Evolutionary conservation across 1,139 yeast genomes (phyloP).

Genomic region (Kodamaea alishanica): DNA sequence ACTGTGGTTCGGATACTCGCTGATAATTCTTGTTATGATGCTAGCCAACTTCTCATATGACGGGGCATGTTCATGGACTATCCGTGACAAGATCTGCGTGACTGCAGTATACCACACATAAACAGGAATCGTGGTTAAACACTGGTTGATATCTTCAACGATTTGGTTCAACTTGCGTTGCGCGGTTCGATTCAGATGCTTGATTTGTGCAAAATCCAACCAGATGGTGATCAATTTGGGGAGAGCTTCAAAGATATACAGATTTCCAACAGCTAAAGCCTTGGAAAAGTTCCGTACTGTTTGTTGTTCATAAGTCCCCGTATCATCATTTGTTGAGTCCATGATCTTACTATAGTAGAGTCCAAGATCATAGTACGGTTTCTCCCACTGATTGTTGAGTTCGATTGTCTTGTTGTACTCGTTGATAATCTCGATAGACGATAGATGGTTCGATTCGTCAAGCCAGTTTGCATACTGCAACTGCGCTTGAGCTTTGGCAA

Average conservation of each 20-base stretch:
- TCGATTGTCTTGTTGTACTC: conserved; percentile 62
- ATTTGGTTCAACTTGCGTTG: conserved; percentile 43
- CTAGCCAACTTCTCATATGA: conserved; percentile 55
- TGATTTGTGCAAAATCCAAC: conserved; percentile 70
- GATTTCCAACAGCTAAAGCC: conserved; percentile 66
- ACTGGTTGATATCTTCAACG: conserved; percentile 50
- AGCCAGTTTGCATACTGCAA: conserved; percentile 86
- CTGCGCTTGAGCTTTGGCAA: conserved; percentile 50
- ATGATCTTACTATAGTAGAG: conserved; percentile 72
- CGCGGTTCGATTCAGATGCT: conserved; percentile 27
- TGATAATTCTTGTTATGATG: conserved; percentile 55
- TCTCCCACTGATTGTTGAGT: conserved; percentile 66
- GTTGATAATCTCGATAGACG: conserved; percentile 66
- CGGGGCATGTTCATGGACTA: conserved; percentile 57
- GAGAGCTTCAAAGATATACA: conserved; percentile 75
- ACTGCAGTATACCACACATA: conserved; percentile 81
- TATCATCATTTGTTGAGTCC: conserved; percentile 50
- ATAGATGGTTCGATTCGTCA: conserved; percentile 80
- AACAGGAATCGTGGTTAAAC: conserved; percentile 48
- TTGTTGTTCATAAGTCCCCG: conserved; percentile 65
- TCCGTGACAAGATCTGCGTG: conserved; percentile 80
- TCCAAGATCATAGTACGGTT: conserved; percentile 78
- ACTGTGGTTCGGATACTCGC: conserved; percentile 74
- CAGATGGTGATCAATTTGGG: conserved; percentile 89
- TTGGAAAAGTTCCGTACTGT: conserved; percentile 63